Conservation (phyloP, 345 rosid genomes). For the Populus euphratica region DNA sequence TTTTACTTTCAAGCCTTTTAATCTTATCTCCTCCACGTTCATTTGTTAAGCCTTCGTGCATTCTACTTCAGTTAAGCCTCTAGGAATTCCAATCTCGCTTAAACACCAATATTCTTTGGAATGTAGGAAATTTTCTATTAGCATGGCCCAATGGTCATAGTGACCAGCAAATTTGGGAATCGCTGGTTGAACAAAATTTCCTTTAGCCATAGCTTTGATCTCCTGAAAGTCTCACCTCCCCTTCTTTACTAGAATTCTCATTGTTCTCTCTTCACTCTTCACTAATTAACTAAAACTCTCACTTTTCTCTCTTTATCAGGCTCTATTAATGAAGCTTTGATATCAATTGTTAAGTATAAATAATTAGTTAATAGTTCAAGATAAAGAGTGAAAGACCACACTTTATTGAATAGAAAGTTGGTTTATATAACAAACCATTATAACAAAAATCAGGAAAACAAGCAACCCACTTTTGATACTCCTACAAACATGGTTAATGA, state of each 20-base stretch:
- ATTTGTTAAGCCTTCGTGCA: background rate
- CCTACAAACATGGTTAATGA: too few species aligned
- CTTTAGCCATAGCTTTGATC: background rate
- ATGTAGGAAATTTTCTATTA: background rate
- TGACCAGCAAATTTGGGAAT: background rate
- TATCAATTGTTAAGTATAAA: too few species aligned
- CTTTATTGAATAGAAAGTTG: too few species aligned
- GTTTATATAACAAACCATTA: too few species aligned
- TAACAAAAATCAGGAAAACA: fast-evolving
- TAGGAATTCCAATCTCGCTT: background rate
- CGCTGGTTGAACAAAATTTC: background rate
- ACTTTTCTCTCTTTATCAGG: too few species aligned
- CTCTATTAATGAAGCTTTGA: too few species aligned
- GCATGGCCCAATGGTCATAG: background rate
- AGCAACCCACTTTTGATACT: background rate
- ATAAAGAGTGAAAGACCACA: too few species aligned
- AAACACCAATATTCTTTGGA: constrained; percentile 1
- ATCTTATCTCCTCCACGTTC: background rate
- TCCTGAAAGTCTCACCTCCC: too few species aligned
- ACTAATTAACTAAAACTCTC: too few species aligned
- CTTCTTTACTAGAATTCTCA: too few species aligned
- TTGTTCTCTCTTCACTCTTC: too few species aligned
- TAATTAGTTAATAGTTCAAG: too few species aligned
- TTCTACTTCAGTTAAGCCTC: fast-evolving
- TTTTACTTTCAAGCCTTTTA: background rate